phyloP scores from a whole-genome alignment of 805 yeast species.

The Brettanomyces nanus region DNA sequence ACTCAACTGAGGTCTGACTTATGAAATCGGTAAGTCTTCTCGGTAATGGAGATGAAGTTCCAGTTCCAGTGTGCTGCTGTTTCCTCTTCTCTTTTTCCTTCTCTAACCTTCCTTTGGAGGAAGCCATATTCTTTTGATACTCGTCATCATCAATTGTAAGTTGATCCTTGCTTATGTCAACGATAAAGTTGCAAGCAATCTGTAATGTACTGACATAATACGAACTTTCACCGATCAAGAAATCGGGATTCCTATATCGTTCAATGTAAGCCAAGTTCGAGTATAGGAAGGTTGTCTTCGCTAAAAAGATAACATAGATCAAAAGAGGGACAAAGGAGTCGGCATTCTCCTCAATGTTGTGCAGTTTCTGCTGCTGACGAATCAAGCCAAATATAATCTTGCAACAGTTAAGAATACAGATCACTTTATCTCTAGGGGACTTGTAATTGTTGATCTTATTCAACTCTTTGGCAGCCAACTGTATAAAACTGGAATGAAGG shows the following conservation, averaged over 20 bases:
- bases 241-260: slow-evolving; percentile 67
- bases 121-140: slow-evolving; percentile 40
- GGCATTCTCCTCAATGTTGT: slow-evolving; percentile 69
- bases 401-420: slow-evolving; percentile 85
- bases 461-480: slow-evolving; percentile 66
- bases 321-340: slow-evolving; percentile 89
- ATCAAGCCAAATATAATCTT: slow-evolving; percentile 86
- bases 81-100: slow-evolving; percentile 19
- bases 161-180: slow-evolving; percentile 46
- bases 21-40: slow-evolving; percentile 18
- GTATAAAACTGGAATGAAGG: slow-evolving; percentile 45
- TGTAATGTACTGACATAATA: slow-evolving; percentile 86
- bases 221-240: slow-evolving; percentile 80
- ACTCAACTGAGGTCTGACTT: slow-evolving; percentile 16
- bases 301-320: slow-evolving; percentile 67
- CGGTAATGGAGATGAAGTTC: slow-evolving; percentile 18
- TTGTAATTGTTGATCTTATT: slow-evolving; percentile 72
- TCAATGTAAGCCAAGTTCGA: slow-evolving; percentile 83
- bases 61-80: slow-evolving; percentile 7
- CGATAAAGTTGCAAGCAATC: slow-evolving; percentile 79
- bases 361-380: slow-evolving; percentile 38
- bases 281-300: slow-evolving; percentile 54
- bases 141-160: slow-evolving; percentile 58
- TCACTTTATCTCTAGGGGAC: slow-evolving; percentile 91
- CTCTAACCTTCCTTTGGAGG: slow-evolving; percentile 32